Percentiles rank a stretch among this genome's conserved stretches.
Evolutionary conservation across 2,329 filamentous ascomycete species (phyloP).

Genomic region (Trichoderma hamatum): DNA sequence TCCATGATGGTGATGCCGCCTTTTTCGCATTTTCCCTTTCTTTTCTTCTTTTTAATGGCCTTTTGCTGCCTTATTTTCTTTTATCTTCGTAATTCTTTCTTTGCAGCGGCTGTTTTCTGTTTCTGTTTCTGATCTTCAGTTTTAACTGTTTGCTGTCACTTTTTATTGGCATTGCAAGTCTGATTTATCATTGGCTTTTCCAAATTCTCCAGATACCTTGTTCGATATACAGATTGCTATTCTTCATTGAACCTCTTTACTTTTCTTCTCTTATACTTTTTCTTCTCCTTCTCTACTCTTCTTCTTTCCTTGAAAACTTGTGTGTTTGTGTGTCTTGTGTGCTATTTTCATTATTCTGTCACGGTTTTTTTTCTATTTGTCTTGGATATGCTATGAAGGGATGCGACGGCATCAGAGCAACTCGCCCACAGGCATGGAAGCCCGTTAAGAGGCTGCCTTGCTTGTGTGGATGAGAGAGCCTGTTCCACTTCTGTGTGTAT

Average conservation of each 20-base stretch:
- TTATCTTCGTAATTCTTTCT: slow-evolving; percentile 27
- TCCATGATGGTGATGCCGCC: slow-evolving; percentile 48
- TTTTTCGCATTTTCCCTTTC: slow-evolving; percentile 36
- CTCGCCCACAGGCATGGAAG: not conserved
- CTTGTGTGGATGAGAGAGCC: not conserved
- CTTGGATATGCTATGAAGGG: slow-evolving; percentile 15
- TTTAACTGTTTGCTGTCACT: slow-evolving; percentile 27
- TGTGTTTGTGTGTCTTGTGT: not conserved
- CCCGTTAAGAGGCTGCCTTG: not conserved
- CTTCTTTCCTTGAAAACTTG: slow-evolving; percentile 8
- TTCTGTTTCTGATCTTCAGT: slow-evolving; percentile 8
- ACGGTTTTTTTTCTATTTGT: slow-evolving; percentile 6
- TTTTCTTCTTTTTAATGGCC: slow-evolving; percentile 49
- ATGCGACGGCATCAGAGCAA: slow-evolving; percentile 7
- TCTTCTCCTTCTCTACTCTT: not conserved
- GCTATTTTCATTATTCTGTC: not conserved
- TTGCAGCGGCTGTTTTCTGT: slow-evolving; percentile 28
- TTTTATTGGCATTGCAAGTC: slow-evolving; percentile 21
- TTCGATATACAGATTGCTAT: slow-evolving; percentile 55
- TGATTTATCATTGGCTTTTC: slow-evolving; percentile 32
- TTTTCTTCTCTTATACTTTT: slow-evolving; percentile 17
- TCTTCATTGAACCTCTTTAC: slow-evolving; percentile 22
- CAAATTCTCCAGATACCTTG: slow-evolving; percentile 58
- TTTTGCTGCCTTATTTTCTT: slow-evolving; percentile 42
- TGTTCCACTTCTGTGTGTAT: slow-evolving; percentile 16